Evolutionary conservation across 352 stramenopile species (phyloP), one percentile per base, ranked within the genome.

Genomic region (Globisporangium cederbergense): DNA sequence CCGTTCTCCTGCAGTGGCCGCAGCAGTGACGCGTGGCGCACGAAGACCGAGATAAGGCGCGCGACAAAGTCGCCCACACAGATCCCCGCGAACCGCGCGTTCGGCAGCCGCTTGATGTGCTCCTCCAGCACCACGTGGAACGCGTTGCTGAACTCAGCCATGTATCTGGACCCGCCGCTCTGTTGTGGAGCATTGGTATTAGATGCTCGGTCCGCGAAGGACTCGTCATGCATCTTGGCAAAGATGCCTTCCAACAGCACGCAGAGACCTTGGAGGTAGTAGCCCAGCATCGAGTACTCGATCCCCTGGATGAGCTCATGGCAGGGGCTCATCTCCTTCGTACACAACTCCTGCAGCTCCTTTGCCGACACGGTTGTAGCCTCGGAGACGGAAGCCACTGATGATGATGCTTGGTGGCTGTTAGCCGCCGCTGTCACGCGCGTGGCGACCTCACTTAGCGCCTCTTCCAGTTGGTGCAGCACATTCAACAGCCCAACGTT

Each of bases 171-270:
- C 3, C 79, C 79, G 49, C 65, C 75, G 4, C 58, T 63, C 13
- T 73, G 56, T 16, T 60, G 66, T 18, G 16, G 42, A 47, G 28
- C 22, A 20, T 13, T 38, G 13, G 22, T 10, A 2, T 6, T 11
- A n/a, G 46, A 54, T 3, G 32, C 32, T 36, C 50, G 66, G 63
- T 91, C 73, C 9, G 74, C 85, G 60, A 93, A 95, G 7, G 83
- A 93, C 57, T 96, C 87, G 16, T 90, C 76, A 64, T 96, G 87
- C 87, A 96, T 96, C 38, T 89, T 89, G 1, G 83, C 73, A 13
- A 95, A 77, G 54, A 92, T 81, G 8, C 53, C 55, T 51, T 94
- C 84, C 11, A 92, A 38, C 4, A 89, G 42, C 22, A 61, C 65
- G 43, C 81, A 79, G 2, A 95, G 71, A 2, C 75, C 75, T 46